phyloP scores from a whole-genome alignment of 495 filamentous ascomycete species.

The Talaromyces adpressus region DNA sequence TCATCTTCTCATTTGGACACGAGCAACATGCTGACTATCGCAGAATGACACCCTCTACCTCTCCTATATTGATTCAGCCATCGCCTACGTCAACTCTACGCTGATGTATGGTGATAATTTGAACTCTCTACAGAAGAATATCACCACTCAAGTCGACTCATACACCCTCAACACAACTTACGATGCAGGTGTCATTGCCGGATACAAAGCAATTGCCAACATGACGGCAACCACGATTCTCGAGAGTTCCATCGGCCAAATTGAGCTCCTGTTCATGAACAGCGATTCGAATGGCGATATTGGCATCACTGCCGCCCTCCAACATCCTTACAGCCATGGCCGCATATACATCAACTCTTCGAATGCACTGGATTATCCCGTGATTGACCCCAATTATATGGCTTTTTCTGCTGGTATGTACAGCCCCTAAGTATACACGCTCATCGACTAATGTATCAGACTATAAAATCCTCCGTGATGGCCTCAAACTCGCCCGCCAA shows the following conservation, averaged over 20 bases:
- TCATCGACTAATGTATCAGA: constrained; percentile 12
- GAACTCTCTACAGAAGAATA: constrained; percentile 11
- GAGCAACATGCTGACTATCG: constrained; percentile 6
- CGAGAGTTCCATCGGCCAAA: constrained; percentile 19
- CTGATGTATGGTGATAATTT: constrained; percentile 15
- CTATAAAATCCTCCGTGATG: constrained; percentile 26
- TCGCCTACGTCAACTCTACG: constrained; percentile 26
- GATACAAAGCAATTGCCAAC: constrained; percentile 28
- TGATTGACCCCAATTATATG: constrained; percentile 30
- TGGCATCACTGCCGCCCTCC: constrained; percentile 28
- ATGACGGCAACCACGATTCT: constrained; percentile 23
- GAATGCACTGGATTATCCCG: constrained; percentile 25
- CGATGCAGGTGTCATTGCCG: constrained; percentile 19
- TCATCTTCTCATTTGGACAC: neutral
- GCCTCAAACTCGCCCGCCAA: constrained; percentile 25
- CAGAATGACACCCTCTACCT: constrained; percentile 21
- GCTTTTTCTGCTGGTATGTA: constrained; percentile 22
- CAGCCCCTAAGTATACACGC: neutral
- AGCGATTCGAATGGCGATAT: constrained; percentile 23
- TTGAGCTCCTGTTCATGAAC: constrained; percentile 29
- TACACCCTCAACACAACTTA: constrained; percentile 21
- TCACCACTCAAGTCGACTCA: constrained; percentile 16
- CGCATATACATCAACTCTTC: constrained; percentile 29
- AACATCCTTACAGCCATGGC: constrained; percentile 30
- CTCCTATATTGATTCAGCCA: constrained; percentile 24